Conservation (phyloP, 441 rosid species). For the Euphorbia schlechtendalii region DNA sequence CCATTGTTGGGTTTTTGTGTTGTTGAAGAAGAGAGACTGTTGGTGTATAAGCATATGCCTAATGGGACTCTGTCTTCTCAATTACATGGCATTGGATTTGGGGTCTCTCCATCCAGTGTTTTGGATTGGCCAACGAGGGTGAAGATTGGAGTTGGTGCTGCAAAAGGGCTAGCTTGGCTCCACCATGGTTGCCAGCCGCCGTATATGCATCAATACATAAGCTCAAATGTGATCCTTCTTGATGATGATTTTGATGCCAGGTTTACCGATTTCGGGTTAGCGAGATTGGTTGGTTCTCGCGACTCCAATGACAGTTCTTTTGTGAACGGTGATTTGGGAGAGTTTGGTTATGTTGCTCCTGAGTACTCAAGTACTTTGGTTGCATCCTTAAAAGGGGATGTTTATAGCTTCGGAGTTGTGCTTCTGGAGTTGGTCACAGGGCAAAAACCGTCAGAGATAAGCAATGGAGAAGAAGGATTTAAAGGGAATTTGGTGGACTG, state of each 20-base stretch:
- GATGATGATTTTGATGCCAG: constrained; percentile 82
- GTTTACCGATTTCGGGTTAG: constrained; percentile 67
- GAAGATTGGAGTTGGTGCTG: constrained; percentile 58
- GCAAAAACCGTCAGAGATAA: constrained; percentile 41
- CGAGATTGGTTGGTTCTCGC: constrained; percentile 38
- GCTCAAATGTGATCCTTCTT: constrained; percentile 63
- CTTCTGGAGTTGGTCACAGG: constrained; percentile 73
- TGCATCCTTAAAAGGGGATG: constrained; percentile 71
- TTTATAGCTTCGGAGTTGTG: constrained; percentile 65
- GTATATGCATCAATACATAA: constrained; percentile 57
- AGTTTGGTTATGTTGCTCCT: constrained; percentile 74
- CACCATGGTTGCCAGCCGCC: constrained; percentile 80
- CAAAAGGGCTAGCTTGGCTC: constrained; percentile 72
- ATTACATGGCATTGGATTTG: constrained; percentile 28
- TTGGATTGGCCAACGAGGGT: constrained; percentile 61
- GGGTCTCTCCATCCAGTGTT: constrained; percentile 10
- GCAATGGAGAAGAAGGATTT: constrained; percentile 41
- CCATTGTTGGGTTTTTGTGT: constrained; percentile 67
- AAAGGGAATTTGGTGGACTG: constrained; percentile 70
- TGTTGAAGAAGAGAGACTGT: constrained; percentile 53
- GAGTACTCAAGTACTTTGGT: constrained; percentile 62
- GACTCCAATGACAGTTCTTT: constrained; percentile 46
- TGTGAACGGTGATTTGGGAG: constrained; percentile 57
- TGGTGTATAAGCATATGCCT: constrained; percentile 61
- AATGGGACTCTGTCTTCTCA: constrained; percentile 49